These are phyloP conservation scores for Penicillium sp. DNA, from an alignment of 2,329 filamentous ascomycete genomes.

Conservation along the genomic window DNA sequence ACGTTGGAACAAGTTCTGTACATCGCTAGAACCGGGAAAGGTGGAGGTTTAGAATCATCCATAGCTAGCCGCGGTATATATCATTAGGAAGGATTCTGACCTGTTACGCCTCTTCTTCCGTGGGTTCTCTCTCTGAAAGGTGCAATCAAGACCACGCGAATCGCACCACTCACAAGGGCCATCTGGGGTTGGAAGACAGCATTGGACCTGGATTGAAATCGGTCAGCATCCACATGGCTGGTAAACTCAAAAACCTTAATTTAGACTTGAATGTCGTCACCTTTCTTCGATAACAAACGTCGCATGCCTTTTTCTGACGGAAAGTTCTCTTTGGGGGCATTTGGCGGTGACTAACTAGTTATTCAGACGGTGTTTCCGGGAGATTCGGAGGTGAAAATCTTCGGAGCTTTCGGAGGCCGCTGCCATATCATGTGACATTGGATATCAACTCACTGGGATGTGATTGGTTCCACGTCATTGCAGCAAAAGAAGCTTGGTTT, in stretches of 20 bases:
- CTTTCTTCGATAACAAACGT: slow-evolving; percentile 26
- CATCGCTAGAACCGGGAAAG: slow-evolving; percentile 11
- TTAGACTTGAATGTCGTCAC: neutral
- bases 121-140: slow-evolving; percentile 24
- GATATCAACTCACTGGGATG: neutral
- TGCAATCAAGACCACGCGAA: slow-evolving; percentile 25
- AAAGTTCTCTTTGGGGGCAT: slow-evolving; percentile 21
- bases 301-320: slow-evolving; percentile 26
- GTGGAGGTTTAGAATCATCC: neutral
- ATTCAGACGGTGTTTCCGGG: neutral
- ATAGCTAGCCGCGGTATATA: neutral
- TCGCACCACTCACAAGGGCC: slow-evolving; percentile 27
- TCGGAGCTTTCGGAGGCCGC: slow-evolving; percentile 25
- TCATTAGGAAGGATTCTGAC: neutral
- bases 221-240: neutral
- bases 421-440: neutral
- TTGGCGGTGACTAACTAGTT: neutral
- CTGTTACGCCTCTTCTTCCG: slow-evolving; percentile 20
- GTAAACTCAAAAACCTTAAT: neutral
- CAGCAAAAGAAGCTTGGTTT: neutral
- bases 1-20: slow-evolving; percentile 19
- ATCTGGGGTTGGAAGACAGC: slow-evolving; percentile 16
- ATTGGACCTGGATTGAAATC: slow-evolving; percentile 20
- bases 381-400: neutral
- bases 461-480: neutral